Evolutionary conservation across 352 stramenopile genomes (phyloP), one percentile per base, ranked within the genome.

Genomic region (Globisporangium irregulare): DNA sequence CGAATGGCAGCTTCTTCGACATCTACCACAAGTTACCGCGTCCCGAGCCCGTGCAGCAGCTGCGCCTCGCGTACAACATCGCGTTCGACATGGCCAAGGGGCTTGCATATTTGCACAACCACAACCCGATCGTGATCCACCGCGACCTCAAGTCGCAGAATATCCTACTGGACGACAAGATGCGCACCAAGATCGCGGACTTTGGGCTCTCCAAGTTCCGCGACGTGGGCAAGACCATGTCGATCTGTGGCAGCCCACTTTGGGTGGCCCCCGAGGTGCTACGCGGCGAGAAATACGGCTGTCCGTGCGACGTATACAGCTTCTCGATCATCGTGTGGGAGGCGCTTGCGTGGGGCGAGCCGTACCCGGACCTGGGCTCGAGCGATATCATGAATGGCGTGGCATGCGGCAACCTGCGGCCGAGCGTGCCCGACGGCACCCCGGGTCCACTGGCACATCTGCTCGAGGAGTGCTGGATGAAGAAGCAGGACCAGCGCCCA

Each of bases 121-220:
- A 98, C 78, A 97, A 99, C 71, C 95, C 96, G 34, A 94, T 97
- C 55, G 97, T 99, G 74, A 99, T 99, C 74, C 97, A 99, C 85
- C 90, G 97, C 14, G 84, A 92, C 48, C 74, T 93, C 58, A 94
- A 91, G 70, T 92, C 81, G 12, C 83, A 91, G 62, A 93, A 92
- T 67, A 93, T 92, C 36, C 62, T 94, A 8, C 69, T 93, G 32
- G 85, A 94, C 60, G 86, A 93, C 64, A 86, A 90, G 61, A 93
- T 94, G 85, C 81, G 82, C 58, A 93, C 87, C 55, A 93, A 95
- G 72, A 93, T 94, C 64, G 84, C 76, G 8, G 85, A 93, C 73
- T 95, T 94, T 70, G 86, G 83, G 1, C 66, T 94, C 10, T 92
- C 84, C 46, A 93, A 93, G 68, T 94, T 93, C 79, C 83, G 81